Evolutionary conservation across 768 basidiomycete species (phyloP).

Genomic region (Phanerochaete carnosa): DNA sequence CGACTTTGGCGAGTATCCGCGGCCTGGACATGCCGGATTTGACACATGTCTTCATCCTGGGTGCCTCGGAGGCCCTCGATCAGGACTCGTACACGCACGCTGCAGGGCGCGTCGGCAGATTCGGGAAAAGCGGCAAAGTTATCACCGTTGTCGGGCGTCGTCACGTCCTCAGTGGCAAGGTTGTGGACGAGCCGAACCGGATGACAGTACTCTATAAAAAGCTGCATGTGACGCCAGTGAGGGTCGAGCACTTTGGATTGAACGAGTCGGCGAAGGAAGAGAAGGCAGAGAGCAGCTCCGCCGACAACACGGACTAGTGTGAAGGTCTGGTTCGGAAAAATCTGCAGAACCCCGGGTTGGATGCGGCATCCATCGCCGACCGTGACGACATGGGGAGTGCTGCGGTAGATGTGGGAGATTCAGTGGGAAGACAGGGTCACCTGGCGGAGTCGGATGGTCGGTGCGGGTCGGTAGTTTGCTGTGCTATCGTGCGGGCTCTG

Average conservation of each 20-base stretch:
- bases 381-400: too few species aligned
- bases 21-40: conserved; percentile 71
- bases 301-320: not conserved
- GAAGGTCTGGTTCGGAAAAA: too few species aligned
- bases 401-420: too few species aligned
- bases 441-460: not conserved
- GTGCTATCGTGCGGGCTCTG: not conserved
- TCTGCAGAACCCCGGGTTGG: not conserved
- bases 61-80: conserved; percentile 45
- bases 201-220: conserved; percentile 44
- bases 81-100: conserved; percentile 67
- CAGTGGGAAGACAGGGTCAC: not conserved
- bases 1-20: conserved; percentile 65
- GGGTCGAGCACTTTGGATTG: conserved; percentile 51
- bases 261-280: conserved; percentile 1
- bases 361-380: not conserved
- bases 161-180: conserved; percentile 24
- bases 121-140: conserved; percentile 63
- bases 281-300: not conserved
- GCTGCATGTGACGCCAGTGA: conserved; percentile 42
- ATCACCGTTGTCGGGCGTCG: conserved; percentile 52
- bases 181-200: conserved; percentile 32
- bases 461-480: not conserved
- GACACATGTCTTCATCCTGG: conserved; percentile 73
- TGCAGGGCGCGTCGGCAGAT: conserved; percentile 74